Base-by-base conservation (phyloP, 805 yeast species). In the Komagataella pseudopastoris region DNA sequence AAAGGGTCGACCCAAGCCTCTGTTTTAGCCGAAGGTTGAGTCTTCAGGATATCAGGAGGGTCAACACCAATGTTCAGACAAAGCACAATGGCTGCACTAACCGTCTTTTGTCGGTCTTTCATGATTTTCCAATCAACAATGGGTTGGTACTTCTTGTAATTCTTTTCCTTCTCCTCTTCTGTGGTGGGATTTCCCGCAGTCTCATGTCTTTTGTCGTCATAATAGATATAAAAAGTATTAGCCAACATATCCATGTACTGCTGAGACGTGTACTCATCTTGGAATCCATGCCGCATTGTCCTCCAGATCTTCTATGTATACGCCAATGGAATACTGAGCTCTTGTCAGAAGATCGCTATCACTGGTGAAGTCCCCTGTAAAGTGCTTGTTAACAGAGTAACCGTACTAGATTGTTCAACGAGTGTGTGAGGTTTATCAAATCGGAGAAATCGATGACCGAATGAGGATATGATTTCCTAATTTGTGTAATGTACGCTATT, bases 1-100 rank as follows among this genome's bases (percentile, higher is more conserved):
- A 85, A 69, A 0, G 98, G 97, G 63, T 93, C 96, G 8, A 90
- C 80, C 88, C 96, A 91, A 1, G 97, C 85, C 70, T 93, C 99
- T 45, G 83, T 68, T 57, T 83, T 81, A 1, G 99, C 96, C 59
- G 95, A 86, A 1, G 96, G 97, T 55, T 86, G 88, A 0, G 97
- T 88, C 63, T 89, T 88, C 62, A 87, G 80, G 23, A 90, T 81
- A 66, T 93, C 99, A 0, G 99, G 99, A 2, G 99, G 99, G 58
- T 91, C 98, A 1, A 93, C 96, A 6, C 98, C 97, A 23, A 91
- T 67, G 62, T 93, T 93, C 44, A 93, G 71, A 65, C 99, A 93
- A 49, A 93, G 70, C 49, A 93, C 89, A 6, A 93, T 71, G 14
- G 96, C 97, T 0, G 97, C 99, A 51, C 87, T 83, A 10, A 90